phyloP scores from a whole-genome alignment of 2,329 filamentous ascomycete species.

The Blastomyces gilchristii region DNA sequence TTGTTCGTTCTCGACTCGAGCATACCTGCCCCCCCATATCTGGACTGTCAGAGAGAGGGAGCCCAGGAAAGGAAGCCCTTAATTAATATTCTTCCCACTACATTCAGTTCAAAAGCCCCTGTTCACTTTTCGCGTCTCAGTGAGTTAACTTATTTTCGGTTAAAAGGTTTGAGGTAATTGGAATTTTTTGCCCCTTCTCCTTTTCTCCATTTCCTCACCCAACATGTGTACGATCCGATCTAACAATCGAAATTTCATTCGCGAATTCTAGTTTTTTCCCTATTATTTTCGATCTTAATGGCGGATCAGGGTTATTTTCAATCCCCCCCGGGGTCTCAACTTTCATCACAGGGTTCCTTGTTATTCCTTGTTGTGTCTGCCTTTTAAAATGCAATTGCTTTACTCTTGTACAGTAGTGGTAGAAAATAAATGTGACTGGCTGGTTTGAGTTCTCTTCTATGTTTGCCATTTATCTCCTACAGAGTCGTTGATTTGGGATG shows the following conservation, averaged over 20 bases:
- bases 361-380: neutral
- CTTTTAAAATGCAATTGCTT: neutral
- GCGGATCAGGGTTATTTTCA: neutral
- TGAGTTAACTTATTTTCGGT: neutral
- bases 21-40: neutral
- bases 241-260: neutral
- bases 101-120: neutral
- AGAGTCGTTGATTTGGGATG: neutral
- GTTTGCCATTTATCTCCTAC: neutral
- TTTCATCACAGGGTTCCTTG: neutral
- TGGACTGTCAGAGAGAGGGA: neutral
- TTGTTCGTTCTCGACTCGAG: neutral
- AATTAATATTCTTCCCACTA: neutral
- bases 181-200: neutral
- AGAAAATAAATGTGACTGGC: neutral
- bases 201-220: neutral
- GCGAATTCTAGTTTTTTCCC: neutral
- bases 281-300: neutral
- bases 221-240: conserved; percentile 9
- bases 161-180: neutral
- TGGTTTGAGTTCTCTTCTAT: neutral
- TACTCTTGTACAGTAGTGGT: conserved; percentile 1
- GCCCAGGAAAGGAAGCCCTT: neutral
- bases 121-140: neutral
- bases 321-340: neutral